Base-by-base conservation (phyloP, 2,329 filamentous ascomycete genomes). In the Triangularia verruculosa region DNA sequence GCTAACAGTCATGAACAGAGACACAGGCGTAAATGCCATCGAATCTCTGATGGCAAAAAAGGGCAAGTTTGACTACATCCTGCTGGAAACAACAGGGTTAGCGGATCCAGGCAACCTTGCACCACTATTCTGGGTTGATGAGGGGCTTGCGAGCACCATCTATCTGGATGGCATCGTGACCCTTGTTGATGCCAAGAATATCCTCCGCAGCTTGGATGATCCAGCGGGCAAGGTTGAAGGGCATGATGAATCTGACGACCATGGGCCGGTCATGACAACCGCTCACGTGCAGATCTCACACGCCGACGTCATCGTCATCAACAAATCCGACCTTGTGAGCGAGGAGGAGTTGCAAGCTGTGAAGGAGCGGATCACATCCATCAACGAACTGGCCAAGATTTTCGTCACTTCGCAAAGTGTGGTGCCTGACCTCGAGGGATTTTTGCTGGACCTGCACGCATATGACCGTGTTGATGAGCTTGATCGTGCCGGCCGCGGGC, bases 91-190 rank as follows among this genome's bases (percentile, higher is more conserved):
- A 0, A 98, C 95, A 0, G 95, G 95, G 0, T 83, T 99, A 5
- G 95, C 95, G 4, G 94, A 99, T 73, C 95, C 95, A 0, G 95
- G 95, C 1, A 98, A 98, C 72, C 87, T 99, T 59, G 95, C 95
- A 0, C 95, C 95, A 0, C 79, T 98, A 13, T 99, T 99, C 79
- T 99, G 95, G 95, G 89, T 99, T 25, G 95, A 99, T 71, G 94
- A 98, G 69, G 95, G 93, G 0, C 84, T 99, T 2, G 94, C 93
- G 7, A 97, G 93, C 76, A 93, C 90, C 39, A 97, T 99, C 71
- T 99, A 96, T 75, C 86, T 99, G 0, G 95, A 99, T 73, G 95
- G 95, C 1, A 97, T 99, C 62, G 93, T 98, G 55, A 98, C 95
- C 0, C 81, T 99, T 1, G 92, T 99, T 20, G 95, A 99, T 75